Evolutionary conservation across 441 rosid species (phyloP).

Genomic region (Rhodomyrtus psidioides): DNA sequence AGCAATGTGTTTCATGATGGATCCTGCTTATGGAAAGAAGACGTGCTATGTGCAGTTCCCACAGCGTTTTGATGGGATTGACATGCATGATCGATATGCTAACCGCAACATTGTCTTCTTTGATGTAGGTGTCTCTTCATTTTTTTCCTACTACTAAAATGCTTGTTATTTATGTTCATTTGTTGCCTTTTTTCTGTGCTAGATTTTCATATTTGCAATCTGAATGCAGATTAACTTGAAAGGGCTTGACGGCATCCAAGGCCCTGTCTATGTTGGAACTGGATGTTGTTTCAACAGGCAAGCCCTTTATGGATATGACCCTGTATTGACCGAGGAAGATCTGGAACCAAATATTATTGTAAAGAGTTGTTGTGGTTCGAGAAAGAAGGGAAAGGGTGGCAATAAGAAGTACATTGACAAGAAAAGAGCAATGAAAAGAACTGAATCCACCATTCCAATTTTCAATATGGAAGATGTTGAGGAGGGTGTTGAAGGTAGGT

Average conservation of each 20-base stretch:
- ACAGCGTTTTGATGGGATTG: constrained; percentile 98
- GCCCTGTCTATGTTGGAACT: constrained; percentile 97
- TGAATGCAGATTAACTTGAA: constrained; percentile 86
- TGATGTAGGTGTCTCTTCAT: constrained; percentile 48
- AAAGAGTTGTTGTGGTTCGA: constrained; percentile 92
- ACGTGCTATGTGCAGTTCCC: constrained; percentile 98
- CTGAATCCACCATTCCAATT: constrained; percentile 92
- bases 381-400: constrained; percentile 69
- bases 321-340: constrained; percentile 90
- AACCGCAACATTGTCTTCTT: constrained; percentile 97
- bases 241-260: constrained; percentile 93
- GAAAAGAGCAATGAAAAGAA: constrained; percentile 69
- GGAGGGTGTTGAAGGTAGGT: constrained; percentile 95
- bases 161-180: neutral
- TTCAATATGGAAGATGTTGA: constrained; percentile 98
- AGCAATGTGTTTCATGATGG: constrained; percentile 99
- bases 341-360: constrained; percentile 86
- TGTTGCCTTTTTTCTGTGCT: neutral
- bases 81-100: constrained; percentile 98
- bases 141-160: neutral
- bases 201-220: neutral
- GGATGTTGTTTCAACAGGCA: constrained; percentile 98
- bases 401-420: constrained; percentile 68
- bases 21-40: constrained; percentile 74
- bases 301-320: constrained; percentile 95